phyloP scores from a whole-genome alignment of 2,329 filamentous ascomycete species.

The Bipolaris zeicola region DNA sequence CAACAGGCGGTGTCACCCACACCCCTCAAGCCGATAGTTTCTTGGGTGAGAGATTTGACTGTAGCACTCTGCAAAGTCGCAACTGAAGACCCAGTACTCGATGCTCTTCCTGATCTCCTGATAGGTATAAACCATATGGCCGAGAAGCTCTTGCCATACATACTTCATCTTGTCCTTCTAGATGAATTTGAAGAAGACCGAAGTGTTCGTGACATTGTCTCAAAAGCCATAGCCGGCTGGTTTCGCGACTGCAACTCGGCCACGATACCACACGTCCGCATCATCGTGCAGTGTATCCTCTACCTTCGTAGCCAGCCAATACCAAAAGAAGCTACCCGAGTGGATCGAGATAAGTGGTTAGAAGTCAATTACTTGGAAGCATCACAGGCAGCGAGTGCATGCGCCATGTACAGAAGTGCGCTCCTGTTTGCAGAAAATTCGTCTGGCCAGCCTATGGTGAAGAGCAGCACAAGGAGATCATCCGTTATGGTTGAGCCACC shows the following conservation, averaged over 20 bases:
- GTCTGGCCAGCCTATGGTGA: conserved; percentile 57
- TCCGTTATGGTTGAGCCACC: conserved; percentile 56
- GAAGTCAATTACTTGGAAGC: conserved; percentile 76
- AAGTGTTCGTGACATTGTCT: conserved; percentile 63
- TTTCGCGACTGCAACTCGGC: conserved; percentile 57
- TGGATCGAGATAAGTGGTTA: conserved; percentile 82
- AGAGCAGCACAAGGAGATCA: conserved; percentile 67
- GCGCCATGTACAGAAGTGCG: conserved; percentile 85
- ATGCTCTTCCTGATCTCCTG: conserved; percentile 70
- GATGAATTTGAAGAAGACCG: conserved; percentile 69
- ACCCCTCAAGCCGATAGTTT: conserved; percentile 25
- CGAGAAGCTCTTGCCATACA: conserved; percentile 76
- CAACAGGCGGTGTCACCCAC: conserved; percentile 25
- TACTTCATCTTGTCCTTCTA: conserved; percentile 80
- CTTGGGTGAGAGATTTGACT: conserved; percentile 68
- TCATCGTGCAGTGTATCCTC: conserved; percentile 78
- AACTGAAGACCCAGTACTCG: conserved; percentile 70
- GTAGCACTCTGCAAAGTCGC: conserved; percentile 59
- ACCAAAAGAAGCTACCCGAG: conserved; percentile 76
- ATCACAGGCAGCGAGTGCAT: conserved; percentile 73
- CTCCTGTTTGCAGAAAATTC: conserved; percentile 81
- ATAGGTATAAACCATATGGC: conserved; percentile 71
- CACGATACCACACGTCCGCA: conserved; percentile 67
- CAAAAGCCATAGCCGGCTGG: conserved; percentile 67
- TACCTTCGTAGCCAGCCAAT: conserved; percentile 84